These are phyloP conservation scores for Helotiales sp. DNA, from an alignment of 2,329 filamentous ascomycete genomes.

Conservation along the genomic window DNA sequence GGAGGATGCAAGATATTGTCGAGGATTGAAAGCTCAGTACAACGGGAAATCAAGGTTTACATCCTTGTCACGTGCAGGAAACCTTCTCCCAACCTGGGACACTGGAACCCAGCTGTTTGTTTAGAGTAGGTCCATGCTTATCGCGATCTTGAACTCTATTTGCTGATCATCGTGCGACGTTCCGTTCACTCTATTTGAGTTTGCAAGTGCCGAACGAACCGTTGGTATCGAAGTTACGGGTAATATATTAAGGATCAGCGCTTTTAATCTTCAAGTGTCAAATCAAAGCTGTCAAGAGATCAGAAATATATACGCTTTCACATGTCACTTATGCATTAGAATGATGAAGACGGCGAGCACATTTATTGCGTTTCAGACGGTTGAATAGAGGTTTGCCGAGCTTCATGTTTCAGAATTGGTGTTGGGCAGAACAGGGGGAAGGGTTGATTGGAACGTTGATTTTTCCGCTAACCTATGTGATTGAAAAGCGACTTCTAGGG, in stretches of 20 bases:
- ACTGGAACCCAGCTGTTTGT: not conserved
- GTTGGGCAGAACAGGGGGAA: not conserved
- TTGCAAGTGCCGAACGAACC: not conserved
- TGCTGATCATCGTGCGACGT: not conserved
- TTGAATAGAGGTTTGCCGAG: not conserved
- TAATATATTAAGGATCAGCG: not conserved
- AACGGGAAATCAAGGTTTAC: not conserved
- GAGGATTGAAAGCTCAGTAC: not conserved
- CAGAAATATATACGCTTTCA: not conserved
- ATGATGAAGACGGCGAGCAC: not conserved
- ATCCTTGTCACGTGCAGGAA: not conserved
- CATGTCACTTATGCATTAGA: not conserved
- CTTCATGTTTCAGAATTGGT: not conserved
- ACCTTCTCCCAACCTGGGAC: not conserved
- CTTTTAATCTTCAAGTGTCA: not conserved
- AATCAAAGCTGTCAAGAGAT: not conserved
- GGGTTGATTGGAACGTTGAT: not conserved
- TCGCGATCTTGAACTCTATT: not conserved
- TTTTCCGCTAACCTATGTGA: not conserved
- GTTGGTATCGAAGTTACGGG: not conserved
- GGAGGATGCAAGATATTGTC: not conserved
- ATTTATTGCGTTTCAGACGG: not conserved
- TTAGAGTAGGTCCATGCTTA: constrained; percentile 5
- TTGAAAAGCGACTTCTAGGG: too few relatives aligned
- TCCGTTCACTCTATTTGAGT: not conserved